Percentiles rank a stretch among this genome's conserved stretches.
Conservation (phyloP, 2,329 filamentous ascomycete genomes). For the Colletotrichum sojae region DNA sequence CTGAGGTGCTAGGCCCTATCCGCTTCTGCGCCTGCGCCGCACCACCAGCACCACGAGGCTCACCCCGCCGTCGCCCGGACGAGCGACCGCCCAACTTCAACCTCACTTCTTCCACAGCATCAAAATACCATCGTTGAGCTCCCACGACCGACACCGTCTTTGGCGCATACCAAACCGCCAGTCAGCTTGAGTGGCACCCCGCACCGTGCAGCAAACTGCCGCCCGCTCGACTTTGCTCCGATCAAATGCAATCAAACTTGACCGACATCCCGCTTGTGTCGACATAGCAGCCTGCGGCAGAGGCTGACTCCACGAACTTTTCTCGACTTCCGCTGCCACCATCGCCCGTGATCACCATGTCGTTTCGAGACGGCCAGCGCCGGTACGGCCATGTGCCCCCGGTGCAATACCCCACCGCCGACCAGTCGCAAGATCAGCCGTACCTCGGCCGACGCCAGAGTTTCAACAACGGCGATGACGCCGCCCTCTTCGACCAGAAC, state of each 20-base stretch:
- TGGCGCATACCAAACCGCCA: conserved; percentile 19
- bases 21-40: conserved; percentile 24
- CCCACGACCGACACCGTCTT: not conserved
- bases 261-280: conserved; percentile 17
- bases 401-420: conserved; percentile 72
- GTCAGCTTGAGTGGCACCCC: conserved; percentile 1
- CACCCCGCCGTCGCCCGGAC: conserved; percentile 31
- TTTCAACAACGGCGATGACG: conserved; percentile 84
- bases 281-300: conserved; percentile 28
- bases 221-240: conserved; percentile 25
- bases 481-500: conserved; percentile 53
- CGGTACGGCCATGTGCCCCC: conserved; percentile 78
- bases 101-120: conserved; percentile 14
- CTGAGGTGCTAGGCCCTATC: conserved; percentile 10
- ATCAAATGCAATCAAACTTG: conserved; percentile 32
- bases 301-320: conserved; percentile 14
- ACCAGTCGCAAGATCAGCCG: conserved; percentile 54
- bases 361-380: conserved; percentile 74
- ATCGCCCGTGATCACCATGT: conserved; percentile 61
- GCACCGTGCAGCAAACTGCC: conserved; percentile 17
- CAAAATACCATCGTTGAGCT: conserved; percentile 5
- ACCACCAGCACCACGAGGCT: conserved; percentile 25
- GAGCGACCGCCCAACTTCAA: conserved; percentile 28
- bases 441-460: conserved; percentile 72
- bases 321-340: conserved; percentile 11